Base-by-base conservation (phyloP, 495 filamentous ascomycete genomes). In the Staphylotrichum tortipilum region DNA sequence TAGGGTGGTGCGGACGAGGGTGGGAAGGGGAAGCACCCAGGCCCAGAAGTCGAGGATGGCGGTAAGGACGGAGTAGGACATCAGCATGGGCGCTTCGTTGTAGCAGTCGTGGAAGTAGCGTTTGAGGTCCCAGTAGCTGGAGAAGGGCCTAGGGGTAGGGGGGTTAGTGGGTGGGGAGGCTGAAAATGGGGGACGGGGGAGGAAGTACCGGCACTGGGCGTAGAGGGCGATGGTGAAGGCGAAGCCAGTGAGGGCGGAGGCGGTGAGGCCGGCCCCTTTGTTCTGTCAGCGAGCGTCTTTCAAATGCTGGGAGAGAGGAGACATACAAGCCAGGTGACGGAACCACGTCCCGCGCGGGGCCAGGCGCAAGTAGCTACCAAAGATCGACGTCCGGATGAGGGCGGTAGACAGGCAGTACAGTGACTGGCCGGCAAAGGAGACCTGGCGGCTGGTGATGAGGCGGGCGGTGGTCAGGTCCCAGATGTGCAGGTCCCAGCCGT, bases 361-460 rank as follows among this genome's bases (percentile, higher is more conserved):
- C 29, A 79, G 65, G 33, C 72, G 71, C 11, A 77, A 60, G 56
- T 78, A 79, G 54, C 71, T 73, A 33, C 67, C 53, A 2, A 79
- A 65, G 28, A 78, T 75, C 24, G 73, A 75, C 17, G 74, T 30
- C 44, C 78, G 78, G 12, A 70, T 68, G 11, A 73, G 28, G 8
- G 59, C 29, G 1, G 60, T 61, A n/a, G 58, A 44, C 1, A 57
- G 33, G 11, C 61, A 10, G n/a, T 63, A 65, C 35, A 63, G 12
- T 15, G 39, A 41, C 47, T 65, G 62, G 3, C 22, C 56, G 15
- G 62, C 60, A 7, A 65, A 40, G 34, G 62, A 65, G 10, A 65
- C 51, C 12, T 63, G 44, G 0, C 62, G 53, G 5, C 57, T 54
- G 12, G 31, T 4, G 10, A 55, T 21, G 23, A 63, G 28, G 11